Evolutionary conservation across 345 rosid genomes (phyloP).

Genomic region (Punica granatum): DNA sequence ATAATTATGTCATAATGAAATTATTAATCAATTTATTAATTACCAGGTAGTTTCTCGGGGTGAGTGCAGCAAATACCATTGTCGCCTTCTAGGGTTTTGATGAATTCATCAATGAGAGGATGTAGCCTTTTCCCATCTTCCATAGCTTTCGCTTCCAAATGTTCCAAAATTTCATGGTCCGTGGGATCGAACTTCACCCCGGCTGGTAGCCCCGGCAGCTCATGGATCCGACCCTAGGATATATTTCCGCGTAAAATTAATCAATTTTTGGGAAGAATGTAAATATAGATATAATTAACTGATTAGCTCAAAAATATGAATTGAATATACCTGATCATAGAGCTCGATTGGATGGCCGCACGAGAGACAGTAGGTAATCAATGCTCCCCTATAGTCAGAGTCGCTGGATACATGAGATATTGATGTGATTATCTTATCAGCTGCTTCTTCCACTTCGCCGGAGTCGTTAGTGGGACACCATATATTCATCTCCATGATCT

Average conservation of each 20-base stretch:
- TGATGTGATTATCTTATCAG: not conserved
- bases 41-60: constrained; percentile 92
- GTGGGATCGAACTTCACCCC: constrained; percentile 95
- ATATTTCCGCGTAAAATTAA: not conserved
- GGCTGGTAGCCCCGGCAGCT: constrained; percentile 82
- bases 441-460: not conserved
- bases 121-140: constrained; percentile 55
- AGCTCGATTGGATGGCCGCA: constrained; percentile 57
- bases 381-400: not conserved
- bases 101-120: constrained; percentile 82
- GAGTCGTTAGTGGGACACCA: too few relatives aligned
- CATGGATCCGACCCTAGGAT: constrained; percentile 51
- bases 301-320: not conserved
- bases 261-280: too few relatives aligned
- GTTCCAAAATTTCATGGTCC: constrained; percentile 81
- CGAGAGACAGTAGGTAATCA: constrained; percentile 53
- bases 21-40: not conserved
- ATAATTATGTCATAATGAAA: too few relatives aligned
- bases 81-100: constrained; percentile 73
- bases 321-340: constrained; percentile 50
- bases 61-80: constrained; percentile 97
- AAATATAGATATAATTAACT: too few relatives aligned
- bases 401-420: too few relatives aligned
- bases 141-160: constrained; percentile 66
- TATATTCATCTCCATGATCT: too few relatives aligned